phyloP scores from a whole-genome alignment of 345 rosid species.

The Pseudoturritis turrita region DNA sequence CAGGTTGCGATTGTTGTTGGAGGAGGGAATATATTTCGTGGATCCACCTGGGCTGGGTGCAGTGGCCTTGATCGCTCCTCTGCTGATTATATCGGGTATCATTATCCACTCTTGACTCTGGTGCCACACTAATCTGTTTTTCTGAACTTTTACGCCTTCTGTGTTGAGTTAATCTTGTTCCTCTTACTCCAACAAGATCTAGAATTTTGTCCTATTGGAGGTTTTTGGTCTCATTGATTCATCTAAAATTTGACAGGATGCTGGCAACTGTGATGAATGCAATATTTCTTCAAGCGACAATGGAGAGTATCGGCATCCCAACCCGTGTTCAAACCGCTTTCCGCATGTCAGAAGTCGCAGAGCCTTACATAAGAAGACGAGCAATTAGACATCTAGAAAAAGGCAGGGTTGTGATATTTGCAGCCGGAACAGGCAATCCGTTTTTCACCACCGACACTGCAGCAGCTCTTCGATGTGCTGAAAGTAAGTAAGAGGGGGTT shows the following conservation, averaged over 20 bases:
- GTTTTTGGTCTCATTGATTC: neutral
- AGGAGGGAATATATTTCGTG: slow-evolving; percentile 94
- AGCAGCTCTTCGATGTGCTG: slow-evolving; percentile 95
- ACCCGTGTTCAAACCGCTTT: slow-evolving; percentile 94
- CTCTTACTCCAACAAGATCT: neutral
- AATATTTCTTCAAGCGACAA: slow-evolving; percentile 90
- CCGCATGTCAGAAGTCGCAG: slow-evolving; percentile 95
- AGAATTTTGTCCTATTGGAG: neutral
- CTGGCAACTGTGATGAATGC: slow-evolving; percentile 98
- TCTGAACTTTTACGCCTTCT: neutral
- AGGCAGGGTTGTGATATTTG: slow-evolving; percentile 97
- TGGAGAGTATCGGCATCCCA: slow-evolving; percentile 96
- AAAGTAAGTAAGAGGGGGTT: slow-evolving; percentile 50
- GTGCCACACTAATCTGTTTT: neutral
- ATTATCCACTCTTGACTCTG: neutral
- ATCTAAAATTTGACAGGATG: slow-evolving; percentile 49
- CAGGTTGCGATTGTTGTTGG: slow-evolving; percentile 98
- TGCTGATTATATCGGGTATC: slow-evolving; percentile 92
- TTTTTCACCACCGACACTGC: slow-evolving; percentile 98
- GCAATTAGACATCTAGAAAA: slow-evolving; percentile 92
- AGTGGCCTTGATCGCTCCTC: slow-evolving; percentile 98
- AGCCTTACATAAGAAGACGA: slow-evolving; percentile 85
- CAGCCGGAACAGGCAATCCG: slow-evolving; percentile 96
- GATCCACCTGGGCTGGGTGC: slow-evolving; percentile 88
- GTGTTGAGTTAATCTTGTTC: neutral